Evolutionary conservation across 768 basidiomycete genomes (phyloP).

Genomic region (Boletus insuetus): DNA sequence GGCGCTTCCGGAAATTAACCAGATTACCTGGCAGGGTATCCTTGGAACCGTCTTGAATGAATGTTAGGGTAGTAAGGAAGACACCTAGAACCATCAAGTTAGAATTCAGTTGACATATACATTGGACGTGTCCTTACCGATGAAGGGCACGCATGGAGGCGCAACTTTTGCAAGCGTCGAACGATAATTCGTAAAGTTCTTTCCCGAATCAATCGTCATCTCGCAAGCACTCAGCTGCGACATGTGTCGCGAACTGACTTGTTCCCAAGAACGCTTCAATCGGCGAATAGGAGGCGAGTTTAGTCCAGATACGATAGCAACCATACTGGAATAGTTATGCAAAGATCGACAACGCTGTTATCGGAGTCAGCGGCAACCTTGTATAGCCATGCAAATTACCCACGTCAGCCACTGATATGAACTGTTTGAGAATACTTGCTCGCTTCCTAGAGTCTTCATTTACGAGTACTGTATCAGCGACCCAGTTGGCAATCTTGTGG

Average conservation of each 20-base stretch:
- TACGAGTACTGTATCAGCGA: slow-evolving; percentile 76
- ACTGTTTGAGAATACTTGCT: slow-evolving; percentile 79
- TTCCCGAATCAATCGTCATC: slow-evolving; percentile 87
- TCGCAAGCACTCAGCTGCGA: slow-evolving; percentile 76
- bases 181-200: slow-evolving; percentile 93
- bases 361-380: neutral
- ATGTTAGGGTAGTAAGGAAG: slow-evolving; percentile 94
- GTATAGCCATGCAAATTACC: slow-evolving; percentile 29
- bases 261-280: slow-evolving; percentile 91
- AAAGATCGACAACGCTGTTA: slow-evolving; percentile 79
- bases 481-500: slow-evolving; percentile 88
- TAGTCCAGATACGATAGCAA: slow-evolving; percentile 90
- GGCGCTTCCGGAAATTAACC: slow-evolving; percentile 95
- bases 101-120: neutral
- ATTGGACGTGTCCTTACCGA: slow-evolving; percentile 54
- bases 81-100: slow-evolving; percentile 56
- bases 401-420: slow-evolving; percentile 90
- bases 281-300: slow-evolving; percentile 92
- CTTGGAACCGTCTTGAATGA: slow-evolving; percentile 95
- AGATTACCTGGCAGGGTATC: slow-evolving; percentile 75
- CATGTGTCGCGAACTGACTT: slow-evolving; percentile 73
- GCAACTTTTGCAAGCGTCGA: slow-evolving; percentile 76
- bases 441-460: slow-evolving; percentile 84
- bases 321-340: slow-evolving; percentile 97
- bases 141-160: slow-evolving; percentile 95